Percentiles rank a stretch among this genome's conserved stretches.
phyloP scores from a whole-genome alignment of 192 early-diverging fungal genomes.

The Gryganskiella cystojenkinii region DNA sequence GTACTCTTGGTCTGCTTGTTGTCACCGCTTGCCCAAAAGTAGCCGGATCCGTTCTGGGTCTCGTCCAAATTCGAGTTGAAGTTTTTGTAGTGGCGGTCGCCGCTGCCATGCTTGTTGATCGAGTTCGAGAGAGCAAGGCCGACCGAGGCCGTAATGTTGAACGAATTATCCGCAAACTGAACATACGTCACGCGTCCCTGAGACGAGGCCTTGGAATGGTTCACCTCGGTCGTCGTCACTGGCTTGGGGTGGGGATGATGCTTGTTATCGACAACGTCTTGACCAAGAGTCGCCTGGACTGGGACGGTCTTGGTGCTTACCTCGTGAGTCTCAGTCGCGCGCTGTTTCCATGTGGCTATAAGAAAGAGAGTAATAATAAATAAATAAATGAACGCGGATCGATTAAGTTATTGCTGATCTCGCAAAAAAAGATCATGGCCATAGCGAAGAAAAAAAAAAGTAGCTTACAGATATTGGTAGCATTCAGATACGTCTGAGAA shows the following conservation, averaged over 20 bases:
- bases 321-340: too few relatives aligned
- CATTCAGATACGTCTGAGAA: neutral
- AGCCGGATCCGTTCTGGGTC: slow-evolving; percentile 12
- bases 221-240: neutral
- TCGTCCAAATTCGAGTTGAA: neutral
- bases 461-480: slow-evolving; percentile 8
- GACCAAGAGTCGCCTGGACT: neutral
- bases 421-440: neutral
- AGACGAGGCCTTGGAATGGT: neutral
- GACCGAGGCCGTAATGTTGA: slow-evolving; percentile 12
- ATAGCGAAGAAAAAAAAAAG: slow-evolving; percentile 10
- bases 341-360: too few relatives aligned
- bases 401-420: too few relatives aligned
- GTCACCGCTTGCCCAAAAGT: slow-evolving; percentile 5
- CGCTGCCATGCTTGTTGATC: neutral
- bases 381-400: too few relatives aligned
- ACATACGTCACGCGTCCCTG: slow-evolving; percentile 11
- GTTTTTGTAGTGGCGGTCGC: too few relatives aligned
- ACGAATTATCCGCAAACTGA: slow-evolving; percentile 6
- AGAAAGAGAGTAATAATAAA: too few relatives aligned
- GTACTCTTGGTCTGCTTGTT: neutral
- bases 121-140: neutral
- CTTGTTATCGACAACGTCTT: too few relatives aligned
- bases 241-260: neutral
- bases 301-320: neutral